These are phyloP conservation scores for Sphaerulina vaccinii DNA, from an alignment of 2,329 filamentous ascomycete species.

Conservation along the genomic window DNA sequence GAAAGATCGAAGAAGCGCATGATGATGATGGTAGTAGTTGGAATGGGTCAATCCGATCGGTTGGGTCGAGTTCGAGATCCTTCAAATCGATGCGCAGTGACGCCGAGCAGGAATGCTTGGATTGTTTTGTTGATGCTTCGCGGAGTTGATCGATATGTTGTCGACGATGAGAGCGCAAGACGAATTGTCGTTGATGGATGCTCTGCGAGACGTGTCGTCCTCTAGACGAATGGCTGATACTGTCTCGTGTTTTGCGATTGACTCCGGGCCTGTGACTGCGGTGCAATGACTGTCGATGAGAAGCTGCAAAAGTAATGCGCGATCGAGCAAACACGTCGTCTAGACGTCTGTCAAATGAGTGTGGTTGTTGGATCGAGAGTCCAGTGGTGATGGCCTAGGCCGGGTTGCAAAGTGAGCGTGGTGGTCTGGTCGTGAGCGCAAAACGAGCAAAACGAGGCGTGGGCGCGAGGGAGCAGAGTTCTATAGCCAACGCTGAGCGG, in stretches of 20 bases:
- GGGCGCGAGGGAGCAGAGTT: constrained; percentile 8
- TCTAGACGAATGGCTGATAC: constrained; percentile 20
- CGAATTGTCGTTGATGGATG: constrained; percentile 9
- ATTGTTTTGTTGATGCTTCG: constrained; percentile 13
- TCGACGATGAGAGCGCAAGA: constrained; percentile 5
- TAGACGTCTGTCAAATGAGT: constrained; percentile 16
- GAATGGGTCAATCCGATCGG: constrained; percentile 17
- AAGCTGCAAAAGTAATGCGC: constrained; percentile 5
- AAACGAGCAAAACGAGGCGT: constrained; percentile 4
- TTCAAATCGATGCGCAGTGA: constrained; percentile 16
- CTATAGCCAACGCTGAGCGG: too few species aligned
- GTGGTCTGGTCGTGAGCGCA: constrained; percentile 9
- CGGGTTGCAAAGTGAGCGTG: constrained; percentile 13
- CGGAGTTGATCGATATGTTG: constrained; percentile 1
- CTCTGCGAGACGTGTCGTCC: constrained; percentile 18
- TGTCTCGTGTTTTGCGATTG: constrained; percentile 19
- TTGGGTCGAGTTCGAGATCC: constrained; percentile 10
- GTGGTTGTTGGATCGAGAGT: constrained; percentile 4
- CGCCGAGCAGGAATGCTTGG: constrained; percentile 18
- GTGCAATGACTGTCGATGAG: constrained; percentile 13
- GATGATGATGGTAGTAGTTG: constrained; percentile 5
- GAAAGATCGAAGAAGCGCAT: constrained; percentile 32
- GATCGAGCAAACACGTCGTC: constrained; percentile 11
- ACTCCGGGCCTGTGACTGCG: constrained; percentile 14
- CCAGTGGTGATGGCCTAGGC: constrained; percentile 8